A percentile compares a stretch with the other conserved stretches of the same genome.
These are phyloP conservation scores for Madurella fahalii DNA, from an alignment of 2,329 filamentous ascomycete species.

Conservation along the genomic window DNA sequence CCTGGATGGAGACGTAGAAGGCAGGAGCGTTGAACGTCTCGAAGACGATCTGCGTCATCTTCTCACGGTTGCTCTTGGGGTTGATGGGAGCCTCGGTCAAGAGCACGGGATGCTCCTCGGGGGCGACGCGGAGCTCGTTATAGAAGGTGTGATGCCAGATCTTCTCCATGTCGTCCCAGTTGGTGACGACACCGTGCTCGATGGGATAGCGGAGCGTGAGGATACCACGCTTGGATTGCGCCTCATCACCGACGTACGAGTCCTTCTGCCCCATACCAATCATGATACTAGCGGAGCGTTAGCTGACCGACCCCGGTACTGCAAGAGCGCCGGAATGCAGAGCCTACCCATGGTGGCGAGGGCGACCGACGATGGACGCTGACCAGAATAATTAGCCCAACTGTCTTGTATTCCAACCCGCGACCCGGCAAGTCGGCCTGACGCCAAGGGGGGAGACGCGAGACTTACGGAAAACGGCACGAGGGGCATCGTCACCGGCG, in stretches of 20 bases:
- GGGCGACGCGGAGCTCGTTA: slow-evolving; percentile 99
- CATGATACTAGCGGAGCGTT: slow-evolving; percentile 75
- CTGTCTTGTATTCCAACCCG: background rate
- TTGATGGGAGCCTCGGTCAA: slow-evolving; percentile 99
- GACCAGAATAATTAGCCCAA: slow-evolving; percentile 26
- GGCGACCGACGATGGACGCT: slow-evolving; percentile 99
- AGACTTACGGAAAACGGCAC: slow-evolving; percentile 99
- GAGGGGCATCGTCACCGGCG: slow-evolving; percentile 99
- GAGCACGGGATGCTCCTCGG: slow-evolving; percentile 99
- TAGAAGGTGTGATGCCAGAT: slow-evolving; percentile 99
- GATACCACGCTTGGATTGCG: slow-evolving; percentile 99
- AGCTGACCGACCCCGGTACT: slow-evolving; percentile 24
- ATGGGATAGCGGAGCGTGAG: slow-evolving; percentile 99
- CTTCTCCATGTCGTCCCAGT: slow-evolving; percentile 99
- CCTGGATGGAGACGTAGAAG: slow-evolving; percentile 99
- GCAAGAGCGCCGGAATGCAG: slow-evolving; percentile 25
- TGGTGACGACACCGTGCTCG: slow-evolving; percentile 99
- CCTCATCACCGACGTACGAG: slow-evolving; percentile 99
- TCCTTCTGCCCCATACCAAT: slow-evolving; percentile 99
- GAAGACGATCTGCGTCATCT: slow-evolving; percentile 99
- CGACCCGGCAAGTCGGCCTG: slow-evolving; percentile 2
- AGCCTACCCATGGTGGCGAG: slow-evolving; percentile 98
- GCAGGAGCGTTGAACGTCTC: slow-evolving; percentile 99
- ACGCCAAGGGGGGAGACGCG: slow-evolving; percentile 25
- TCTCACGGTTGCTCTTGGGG: slow-evolving; percentile 99